Conservation (phyloP, 2,329 filamentous ascomycete genomes). For the Rasamsonia emersonii region DNA sequence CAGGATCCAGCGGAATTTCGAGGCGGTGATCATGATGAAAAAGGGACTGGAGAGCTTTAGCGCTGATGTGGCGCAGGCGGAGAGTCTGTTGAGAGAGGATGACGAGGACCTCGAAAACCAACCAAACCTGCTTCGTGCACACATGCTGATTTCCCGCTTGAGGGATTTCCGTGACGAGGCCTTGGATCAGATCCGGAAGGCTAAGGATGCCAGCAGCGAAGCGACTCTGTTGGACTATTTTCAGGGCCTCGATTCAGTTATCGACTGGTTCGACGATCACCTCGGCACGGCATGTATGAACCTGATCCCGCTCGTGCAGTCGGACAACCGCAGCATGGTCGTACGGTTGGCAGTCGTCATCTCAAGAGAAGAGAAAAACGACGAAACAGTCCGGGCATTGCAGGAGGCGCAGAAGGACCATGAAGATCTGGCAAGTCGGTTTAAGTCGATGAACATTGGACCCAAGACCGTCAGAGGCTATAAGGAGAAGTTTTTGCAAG, state of each 20-base stretch:
- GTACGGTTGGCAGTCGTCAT: constrained; percentile 88
- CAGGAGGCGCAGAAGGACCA: constrained; percentile 95
- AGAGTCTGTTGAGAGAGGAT: constrained; percentile 71
- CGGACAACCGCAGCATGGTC: constrained; percentile 80
- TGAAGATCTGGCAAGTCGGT: constrained; percentile 83
- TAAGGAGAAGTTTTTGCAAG: constrained; percentile 87
- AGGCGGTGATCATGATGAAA: constrained; percentile 88
- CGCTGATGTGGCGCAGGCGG: constrained; percentile 64
- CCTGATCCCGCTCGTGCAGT: constrained; percentile 75
- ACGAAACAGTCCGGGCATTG: constrained; percentile 79
- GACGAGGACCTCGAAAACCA: constrained; percentile 81
- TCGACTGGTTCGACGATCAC: constrained; percentile 95
- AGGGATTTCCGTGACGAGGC: constrained; percentile 93
- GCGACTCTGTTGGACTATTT: constrained; percentile 87
- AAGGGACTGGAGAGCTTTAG: constrained; percentile 82
- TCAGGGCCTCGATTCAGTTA: constrained; percentile 70
- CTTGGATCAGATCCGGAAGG: constrained; percentile 85
- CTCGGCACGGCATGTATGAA: constrained; percentile 82
- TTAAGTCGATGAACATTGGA: constrained; percentile 91
- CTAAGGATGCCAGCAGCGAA: constrained; percentile 64
- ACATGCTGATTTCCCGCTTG: constrained; percentile 86
- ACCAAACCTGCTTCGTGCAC: constrained; percentile 79
- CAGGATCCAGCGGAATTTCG: constrained; percentile 76
- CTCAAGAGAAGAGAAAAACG: constrained; percentile 92
- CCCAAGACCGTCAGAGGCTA: constrained; percentile 89